Evolutionary conservation across 306 rosid species (phyloP).

Genomic region (Quercus rubra): DNA sequence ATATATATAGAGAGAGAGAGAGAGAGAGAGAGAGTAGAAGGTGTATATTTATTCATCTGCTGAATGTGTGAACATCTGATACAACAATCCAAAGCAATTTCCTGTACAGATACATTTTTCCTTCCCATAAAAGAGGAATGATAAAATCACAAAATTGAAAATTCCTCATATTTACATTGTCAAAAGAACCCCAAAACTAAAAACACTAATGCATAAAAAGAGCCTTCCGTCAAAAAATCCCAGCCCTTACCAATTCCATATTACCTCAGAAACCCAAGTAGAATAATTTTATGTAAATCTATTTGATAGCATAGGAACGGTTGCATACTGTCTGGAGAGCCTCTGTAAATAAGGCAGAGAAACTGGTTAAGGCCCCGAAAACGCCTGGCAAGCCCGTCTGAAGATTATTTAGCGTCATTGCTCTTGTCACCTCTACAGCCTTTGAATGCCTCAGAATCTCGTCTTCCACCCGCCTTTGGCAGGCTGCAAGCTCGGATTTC

Average conservation of each 20-base stretch:
- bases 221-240: slow-evolving; percentile 37
- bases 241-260: slow-evolving; percentile 41
- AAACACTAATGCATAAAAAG: slow-evolving; percentile 30
- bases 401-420: slow-evolving; percentile 87
- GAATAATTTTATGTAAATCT: slow-evolving; percentile 27
- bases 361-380: slow-evolving; percentile 87
- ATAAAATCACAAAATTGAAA: slow-evolving; percentile 70
- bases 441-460: slow-evolving; percentile 85
- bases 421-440: slow-evolving; percentile 87
- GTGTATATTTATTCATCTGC: slow-evolving; percentile 52
- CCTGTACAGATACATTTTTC: slow-evolving; percentile 61
- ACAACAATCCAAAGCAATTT: slow-evolving; percentile 61
- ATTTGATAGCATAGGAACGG: slow-evolving; percentile 74
- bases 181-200: slow-evolving; percentile 34
- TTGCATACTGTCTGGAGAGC: slow-evolving; percentile 75
- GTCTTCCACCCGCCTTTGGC: slow-evolving; percentile 92
- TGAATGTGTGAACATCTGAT: slow-evolving; percentile 40
- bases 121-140: slow-evolving; percentile 36
- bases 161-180: slow-evolving; percentile 71
- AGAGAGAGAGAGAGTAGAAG: slow-evolving; percentile 14
- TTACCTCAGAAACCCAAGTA: slow-evolving; percentile 34
- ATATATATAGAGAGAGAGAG: too few species aligned
- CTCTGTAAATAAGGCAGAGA: slow-evolving; percentile 80
- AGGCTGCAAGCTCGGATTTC: slow-evolving; percentile 67
- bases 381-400: slow-evolving; percentile 99